phyloP scores from a whole-genome alignment of 345 rosid genomes.

The Erucastrum elatum region DNA sequence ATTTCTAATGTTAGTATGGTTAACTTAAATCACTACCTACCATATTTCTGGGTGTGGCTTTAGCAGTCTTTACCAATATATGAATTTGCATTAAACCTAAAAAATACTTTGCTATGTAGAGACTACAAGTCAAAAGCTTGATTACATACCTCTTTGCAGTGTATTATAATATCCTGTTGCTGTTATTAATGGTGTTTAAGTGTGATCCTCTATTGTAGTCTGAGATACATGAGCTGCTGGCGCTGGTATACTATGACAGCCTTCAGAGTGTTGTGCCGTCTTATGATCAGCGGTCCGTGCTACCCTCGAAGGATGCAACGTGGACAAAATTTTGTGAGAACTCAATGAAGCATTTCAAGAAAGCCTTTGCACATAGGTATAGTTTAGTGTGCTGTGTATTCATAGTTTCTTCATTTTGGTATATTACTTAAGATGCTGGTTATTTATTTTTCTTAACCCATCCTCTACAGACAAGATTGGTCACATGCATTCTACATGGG shows the following conservation, averaged over 20 bases:
- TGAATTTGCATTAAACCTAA: constrained; percentile 9
- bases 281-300: constrained; percentile 79
- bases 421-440: constrained; percentile 1
- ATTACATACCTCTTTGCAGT: background rate
- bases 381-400: constrained; percentile 13
- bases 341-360: constrained; percentile 84
- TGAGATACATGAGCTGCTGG: constrained; percentile 91
- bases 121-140: constrained; percentile 12
- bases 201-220: constrained; percentile 55
- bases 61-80: constrained; percentile 1
- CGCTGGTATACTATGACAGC: constrained; percentile 96
- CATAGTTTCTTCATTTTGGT: constrained; percentile 21
- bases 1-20: constrained; percentile 5
- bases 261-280: constrained; percentile 95
- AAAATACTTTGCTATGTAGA: background rate
- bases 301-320: constrained; percentile 76
- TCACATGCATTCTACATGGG: constrained; percentile 97
- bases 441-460: constrained; percentile 2
- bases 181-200: constrained; percentile 31
- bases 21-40: constrained; percentile 18
- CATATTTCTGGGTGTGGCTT: constrained; percentile 21
- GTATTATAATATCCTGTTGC: background rate
- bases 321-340: constrained; percentile 80
- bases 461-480: constrained; percentile 82
- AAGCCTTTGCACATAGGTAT: constrained; percentile 83